Base-by-base conservation (phyloP, 2,329 filamentous ascomycete genomes). In the Ophiostoma himal-ulmi region DNA sequence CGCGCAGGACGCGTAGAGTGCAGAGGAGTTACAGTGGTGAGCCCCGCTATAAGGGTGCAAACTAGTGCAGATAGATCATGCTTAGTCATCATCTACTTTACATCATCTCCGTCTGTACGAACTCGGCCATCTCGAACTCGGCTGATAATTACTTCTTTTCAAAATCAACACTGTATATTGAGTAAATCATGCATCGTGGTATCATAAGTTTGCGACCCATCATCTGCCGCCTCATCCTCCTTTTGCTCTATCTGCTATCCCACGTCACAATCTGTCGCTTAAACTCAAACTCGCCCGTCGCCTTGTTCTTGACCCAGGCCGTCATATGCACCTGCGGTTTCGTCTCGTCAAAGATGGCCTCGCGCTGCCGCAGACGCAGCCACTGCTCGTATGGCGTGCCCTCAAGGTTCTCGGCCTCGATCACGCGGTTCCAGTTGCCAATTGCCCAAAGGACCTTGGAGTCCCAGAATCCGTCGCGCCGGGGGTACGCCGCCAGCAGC, bases 381-480 rank as follows among this genome's bases (percentile, higher is more conserved):
- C 71, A 72, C 71, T 81, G 80, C n/a, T 78, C 76, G 11, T 77
- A 68, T 17, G 78, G 76, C 11, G 74, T 72, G 1, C 77, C 81
- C 20, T 80, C 79, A 3, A 73, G 74, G 68, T 78, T 78, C 36
- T 76, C 74, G 0, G 68, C 37, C 74, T 83, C 81, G 20, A 65
- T 65, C 14, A 65, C 34, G 17, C 36, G 34, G 36, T 65, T 65
- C 62, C 62, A 0, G 1, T 80, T 71, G 1, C 78, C 79, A 67
- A 83, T 79, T 5, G 80, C 81, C 0, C 78, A 73, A 64, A 82
- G 80, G 0, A 81, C 76, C 17, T 79, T 76, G 66, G 78, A 82
- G 71, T 83, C 81, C 30, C 81, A 79, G 10, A 83, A 77, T 1
- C 80, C 81, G 71, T 83, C 82, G 39, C 80, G 78, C 2, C 81